phyloP scores from a whole-genome alignment of 2,329 filamentous ascomycete species.

The Zymoseptoria passerinii region DNA sequence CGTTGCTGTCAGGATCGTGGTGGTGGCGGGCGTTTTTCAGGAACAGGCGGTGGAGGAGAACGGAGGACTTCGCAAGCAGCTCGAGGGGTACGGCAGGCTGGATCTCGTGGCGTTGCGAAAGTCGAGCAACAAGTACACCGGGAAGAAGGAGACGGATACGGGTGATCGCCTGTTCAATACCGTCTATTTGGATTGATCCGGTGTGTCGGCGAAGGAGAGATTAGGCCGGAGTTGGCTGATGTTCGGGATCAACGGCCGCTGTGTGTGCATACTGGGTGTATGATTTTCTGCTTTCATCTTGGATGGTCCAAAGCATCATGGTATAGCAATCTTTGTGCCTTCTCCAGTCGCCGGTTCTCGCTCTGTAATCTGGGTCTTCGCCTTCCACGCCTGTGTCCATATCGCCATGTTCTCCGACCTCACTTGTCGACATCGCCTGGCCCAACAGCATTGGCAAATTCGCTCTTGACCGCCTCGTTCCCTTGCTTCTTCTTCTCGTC shows the following conservation, averaged over 20 bases:
- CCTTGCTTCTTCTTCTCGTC: constrained; percentile 17
- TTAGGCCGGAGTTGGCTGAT: neutral
- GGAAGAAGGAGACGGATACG: constrained; percentile 47
- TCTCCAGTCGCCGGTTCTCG: too few relatives aligned
- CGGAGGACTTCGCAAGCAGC: constrained; percentile 13
- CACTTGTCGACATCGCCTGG: neutral
- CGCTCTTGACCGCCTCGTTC: neutral
- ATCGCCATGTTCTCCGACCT: neutral
- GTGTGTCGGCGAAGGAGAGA: neutral
- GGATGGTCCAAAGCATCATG: neutral
- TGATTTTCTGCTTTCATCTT: neutral
- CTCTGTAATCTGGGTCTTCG: too few relatives aligned
- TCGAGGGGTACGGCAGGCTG: constrained; percentile 14
- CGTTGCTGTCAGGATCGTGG: constrained; percentile 39
- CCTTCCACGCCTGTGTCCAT: neutral
- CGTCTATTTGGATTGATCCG: constrained; percentile 34
- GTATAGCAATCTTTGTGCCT: neutral
- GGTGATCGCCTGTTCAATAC: constrained; percentile 55
- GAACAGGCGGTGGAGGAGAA: constrained; percentile 21
- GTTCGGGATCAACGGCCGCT: neutral
- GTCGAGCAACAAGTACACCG: constrained; percentile 50
- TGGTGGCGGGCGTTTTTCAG: constrained; percentile 51
- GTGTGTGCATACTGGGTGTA: neutral
- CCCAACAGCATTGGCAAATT: neutral
- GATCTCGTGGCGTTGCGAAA: constrained; percentile 46